These are phyloP conservation scores for Pythium sp. DNA, from an alignment of 352 stramenopile genomes.

Conservation along the genomic window DNA sequence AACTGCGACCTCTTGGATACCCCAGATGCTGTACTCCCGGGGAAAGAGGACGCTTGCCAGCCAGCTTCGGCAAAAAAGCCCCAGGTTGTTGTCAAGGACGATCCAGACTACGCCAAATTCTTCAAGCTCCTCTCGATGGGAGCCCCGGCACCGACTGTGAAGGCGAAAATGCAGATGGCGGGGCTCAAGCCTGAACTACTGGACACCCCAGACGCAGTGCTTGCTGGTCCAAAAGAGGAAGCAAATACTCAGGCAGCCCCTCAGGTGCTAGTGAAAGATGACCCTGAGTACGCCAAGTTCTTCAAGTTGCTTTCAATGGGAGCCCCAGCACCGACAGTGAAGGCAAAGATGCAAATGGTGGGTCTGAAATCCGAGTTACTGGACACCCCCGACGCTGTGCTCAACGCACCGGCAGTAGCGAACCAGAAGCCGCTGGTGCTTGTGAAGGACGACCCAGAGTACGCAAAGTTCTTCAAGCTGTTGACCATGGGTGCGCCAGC, in stretches of 20 bases:
- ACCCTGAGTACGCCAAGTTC: constrained; percentile 63
- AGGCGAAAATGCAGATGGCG: constrained; percentile 57
- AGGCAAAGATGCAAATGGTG: constrained; percentile 56
- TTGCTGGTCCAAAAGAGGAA: constrained; percentile 13
- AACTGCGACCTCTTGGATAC: constrained; percentile 75
- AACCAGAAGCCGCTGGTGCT: constrained; percentile 20
- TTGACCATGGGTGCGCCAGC: constrained; percentile 51
- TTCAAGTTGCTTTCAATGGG: constrained; percentile 69
- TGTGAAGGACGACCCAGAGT: constrained; percentile 59
- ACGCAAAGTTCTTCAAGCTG: constrained; percentile 73
- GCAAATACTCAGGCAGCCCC: not conserved
- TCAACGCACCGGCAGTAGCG: constrained; percentile 16
- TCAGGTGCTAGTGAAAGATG: constrained; percentile 43
- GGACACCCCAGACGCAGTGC: constrained; percentile 60
- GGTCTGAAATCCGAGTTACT: constrained; percentile 54
- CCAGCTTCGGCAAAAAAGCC: constrained; percentile 18
- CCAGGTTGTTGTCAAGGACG: constrained; percentile 51
- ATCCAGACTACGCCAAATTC: constrained; percentile 62
- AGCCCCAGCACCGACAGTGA: constrained; percentile 46
- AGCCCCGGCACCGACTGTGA: constrained; percentile 47
- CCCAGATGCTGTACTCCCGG: constrained; percentile 42
- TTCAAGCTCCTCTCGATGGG: constrained; percentile 73
- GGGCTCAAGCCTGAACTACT: constrained; percentile 53
- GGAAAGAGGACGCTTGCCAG: constrained; percentile 7
- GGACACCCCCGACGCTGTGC: constrained; percentile 60